Evolutionary conservation across 225 moss, liverwort and hornwort species (phyloP), one percentile per base, ranked within the genome.

Genomic region (Rhytidiadelphus loreus): DNA sequence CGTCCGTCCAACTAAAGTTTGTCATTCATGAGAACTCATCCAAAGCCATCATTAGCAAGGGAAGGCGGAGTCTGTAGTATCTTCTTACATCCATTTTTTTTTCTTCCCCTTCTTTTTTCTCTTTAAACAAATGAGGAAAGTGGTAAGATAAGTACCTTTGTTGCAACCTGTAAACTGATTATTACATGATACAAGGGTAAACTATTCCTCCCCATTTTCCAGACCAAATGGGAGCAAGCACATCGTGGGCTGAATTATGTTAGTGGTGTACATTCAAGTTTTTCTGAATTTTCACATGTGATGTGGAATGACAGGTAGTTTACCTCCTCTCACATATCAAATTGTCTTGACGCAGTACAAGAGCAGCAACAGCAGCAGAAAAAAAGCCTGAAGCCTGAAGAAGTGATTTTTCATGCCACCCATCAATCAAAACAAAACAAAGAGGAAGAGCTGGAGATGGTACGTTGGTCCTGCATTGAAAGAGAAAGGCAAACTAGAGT

Each of bases 101-200:
- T 71, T 13, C 1, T 26, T 0, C 2, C 1, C 18, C 9, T 2
- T 4, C 4, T 11, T 28, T 1, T 12, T 35, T n/a, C 4, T 44
- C 2, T 8, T 33, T 8, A 52, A 75, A 32, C 22, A 12, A 50
- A 7, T 13, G 52, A 52, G 76, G 8, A 52, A 29, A 5, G 20
- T 46, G 11, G 30, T 46, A 46, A 29, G 44, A 30, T 46, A 72
- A 44, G 29, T 11, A 2, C 48, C 48, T 29, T 74, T 29, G 11
- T 30, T 74, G 48, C 4, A 3, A n/a, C n/a, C n/a, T 18, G 19
- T 30, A 7, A 7, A 28, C n/a, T n/a, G n/a, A 74, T 11, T 29
- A 17, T 44, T 10, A 3, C 29, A 44, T 71, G 26, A 14, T 52
- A 12, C 4, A 12, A 52, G 52, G 52, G 52, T 52, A 52, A 52